Percentiles rank a stretch among this genome's conserved stretches.
Conservation (phyloP, 768 basidiomycete species). For the Lactarius deliciosus region DNA sequence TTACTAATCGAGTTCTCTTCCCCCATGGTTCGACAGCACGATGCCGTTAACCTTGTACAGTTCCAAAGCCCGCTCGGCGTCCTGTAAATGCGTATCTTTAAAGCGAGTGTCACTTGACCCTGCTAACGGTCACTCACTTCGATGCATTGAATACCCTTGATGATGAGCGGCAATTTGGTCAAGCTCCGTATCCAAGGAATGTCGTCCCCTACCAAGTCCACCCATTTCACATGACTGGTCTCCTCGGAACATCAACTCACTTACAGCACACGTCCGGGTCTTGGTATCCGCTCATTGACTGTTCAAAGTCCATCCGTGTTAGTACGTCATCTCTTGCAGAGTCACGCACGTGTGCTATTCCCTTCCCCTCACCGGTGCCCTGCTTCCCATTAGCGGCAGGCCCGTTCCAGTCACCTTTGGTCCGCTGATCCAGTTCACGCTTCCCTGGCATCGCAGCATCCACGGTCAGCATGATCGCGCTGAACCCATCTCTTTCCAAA, state of each 20-base stretch:
- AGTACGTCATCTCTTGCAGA: neutral
- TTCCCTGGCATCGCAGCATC: slow-evolving; percentile 48
- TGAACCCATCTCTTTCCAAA: slow-evolving; percentile 42
- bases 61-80: slow-evolving; percentile 47
- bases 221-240: neutral
- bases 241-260: slow-evolving; percentile 11
- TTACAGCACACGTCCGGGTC: slow-evolving; percentile 38
- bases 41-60: slow-evolving; percentile 45
- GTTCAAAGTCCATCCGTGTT: slow-evolving; percentile 2
- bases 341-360: slow-evolving; percentile 34
- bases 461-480: slow-evolving; percentile 51
- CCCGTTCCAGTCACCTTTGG: slow-evolving; percentile 35
- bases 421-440: slow-evolving; percentile 40
- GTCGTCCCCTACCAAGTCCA: slow-evolving; percentile 34
- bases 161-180: slow-evolving; percentile 43
- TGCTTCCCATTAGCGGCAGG: slow-evolving; percentile 30
- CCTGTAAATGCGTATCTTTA: slow-evolving; percentile 31
- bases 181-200: slow-evolving; percentile 43
- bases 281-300: slow-evolving; percentile 37
- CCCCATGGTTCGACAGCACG: slow-evolving; percentile 52
- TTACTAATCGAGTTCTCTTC: slow-evolving; percentile 46
- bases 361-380: slow-evolving; percentile 23
- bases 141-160: slow-evolving; percentile 49
- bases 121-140: slow-evolving; percentile 36
- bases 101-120: neutral